These are phyloP conservation scores for Russula lepida DNA, from an alignment of 768 basidiomycete species.

Conservation along the genomic window DNA sequence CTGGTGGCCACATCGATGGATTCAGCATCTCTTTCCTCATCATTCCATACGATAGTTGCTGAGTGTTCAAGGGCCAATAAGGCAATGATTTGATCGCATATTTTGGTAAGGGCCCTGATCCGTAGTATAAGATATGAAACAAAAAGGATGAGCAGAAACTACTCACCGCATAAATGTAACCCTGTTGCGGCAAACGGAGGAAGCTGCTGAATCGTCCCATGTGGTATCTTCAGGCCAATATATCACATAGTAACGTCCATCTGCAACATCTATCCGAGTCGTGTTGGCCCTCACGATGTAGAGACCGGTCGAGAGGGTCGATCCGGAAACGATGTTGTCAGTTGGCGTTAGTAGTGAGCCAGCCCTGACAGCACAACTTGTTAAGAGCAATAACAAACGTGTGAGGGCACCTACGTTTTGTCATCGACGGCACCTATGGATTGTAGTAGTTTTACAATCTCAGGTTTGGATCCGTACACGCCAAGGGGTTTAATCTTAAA, in stretches of 20 bases:
- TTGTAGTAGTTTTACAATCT: slow-evolving; percentile 40
- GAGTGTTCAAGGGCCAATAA: slow-evolving; percentile 44
- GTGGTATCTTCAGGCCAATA: slow-evolving; percentile 57
- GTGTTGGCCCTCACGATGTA: slow-evolving; percentile 32
- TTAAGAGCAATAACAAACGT: background rate
- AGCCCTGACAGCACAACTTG: slow-evolving; percentile 15
- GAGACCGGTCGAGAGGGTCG: slow-evolving; percentile 41
- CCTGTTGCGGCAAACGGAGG: slow-evolving; percentile 43
- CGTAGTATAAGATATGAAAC: background rate
- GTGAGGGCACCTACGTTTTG: slow-evolving; percentile 30
- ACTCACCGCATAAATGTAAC: slow-evolving; percentile 53
- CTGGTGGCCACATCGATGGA: slow-evolving; percentile 33
- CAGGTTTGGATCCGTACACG: slow-evolving; percentile 45
- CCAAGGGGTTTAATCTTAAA: slow-evolving; percentile 43
- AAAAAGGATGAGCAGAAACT: background rate
- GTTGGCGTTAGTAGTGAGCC: slow-evolving; percentile 15
- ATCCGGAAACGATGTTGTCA: slow-evolving; percentile 15
- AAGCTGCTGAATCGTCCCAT: slow-evolving; percentile 43
- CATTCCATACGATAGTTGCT: slow-evolving; percentile 36
- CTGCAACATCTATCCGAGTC: background rate
- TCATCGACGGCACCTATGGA: slow-evolving; percentile 32
- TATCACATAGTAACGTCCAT: slow-evolving; percentile 37
- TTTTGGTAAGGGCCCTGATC: slow-evolving; percentile 1
- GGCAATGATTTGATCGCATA: slow-evolving; percentile 48
- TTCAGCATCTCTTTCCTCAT: slow-evolving; percentile 24